Conservation (phyloP, 2,329 filamentous ascomycete species). For the Xylaria sp. region DNA sequence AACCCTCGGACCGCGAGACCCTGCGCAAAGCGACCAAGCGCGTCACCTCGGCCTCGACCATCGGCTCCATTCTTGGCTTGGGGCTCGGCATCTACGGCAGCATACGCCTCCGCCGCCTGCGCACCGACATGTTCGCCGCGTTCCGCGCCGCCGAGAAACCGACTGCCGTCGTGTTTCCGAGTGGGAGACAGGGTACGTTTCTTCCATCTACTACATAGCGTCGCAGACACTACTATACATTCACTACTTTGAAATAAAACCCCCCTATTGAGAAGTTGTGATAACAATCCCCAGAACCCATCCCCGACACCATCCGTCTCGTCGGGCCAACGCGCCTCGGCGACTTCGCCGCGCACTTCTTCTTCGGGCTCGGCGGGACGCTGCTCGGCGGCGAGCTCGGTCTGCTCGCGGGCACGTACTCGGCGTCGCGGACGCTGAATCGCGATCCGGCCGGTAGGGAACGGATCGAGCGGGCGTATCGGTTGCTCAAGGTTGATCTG, state of each 20-base stretch:
- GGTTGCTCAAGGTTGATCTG: slow-evolving; percentile 58
- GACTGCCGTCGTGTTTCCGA: slow-evolving; percentile 55
- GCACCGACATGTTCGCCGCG: slow-evolving; percentile 55
- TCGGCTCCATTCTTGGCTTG: slow-evolving; percentile 57
- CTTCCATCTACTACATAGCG: too few species aligned
- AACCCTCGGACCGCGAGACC: slow-evolving; percentile 52
- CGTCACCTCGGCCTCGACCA: slow-evolving; percentile 48
- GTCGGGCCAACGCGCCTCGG: slow-evolving; percentile 53
- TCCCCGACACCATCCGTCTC: slow-evolving; percentile 56
- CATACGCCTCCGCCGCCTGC: slow-evolving; percentile 49
- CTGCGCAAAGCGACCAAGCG: slow-evolving; percentile 51
- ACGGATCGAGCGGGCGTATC: slow-evolving; percentile 59
- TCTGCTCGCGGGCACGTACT: slow-evolving; percentile 50
- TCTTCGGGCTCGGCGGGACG: slow-evolving; percentile 56
- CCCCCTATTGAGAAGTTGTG: too few species aligned
- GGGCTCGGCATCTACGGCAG: slow-evolving; percentile 55
- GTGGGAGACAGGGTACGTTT: slow-evolving; percentile 49
- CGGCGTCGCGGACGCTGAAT: slow-evolving; percentile 48
- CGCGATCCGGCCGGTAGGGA: slow-evolving; percentile 48
- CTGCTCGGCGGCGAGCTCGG: slow-evolving; percentile 62
- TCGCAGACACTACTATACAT: too few species aligned
- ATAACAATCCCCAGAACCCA: slow-evolving; percentile 39
- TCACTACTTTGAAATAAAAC: too few species aligned
- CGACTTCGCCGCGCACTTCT: slow-evolving; percentile 57
- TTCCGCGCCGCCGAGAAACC: slow-evolving; percentile 59